Evolutionary conservation across 164 flowering plant species (phyloP), one percentile per base, ranked within the genome.

Genomic region (Tinospora cordifolia): DNA sequence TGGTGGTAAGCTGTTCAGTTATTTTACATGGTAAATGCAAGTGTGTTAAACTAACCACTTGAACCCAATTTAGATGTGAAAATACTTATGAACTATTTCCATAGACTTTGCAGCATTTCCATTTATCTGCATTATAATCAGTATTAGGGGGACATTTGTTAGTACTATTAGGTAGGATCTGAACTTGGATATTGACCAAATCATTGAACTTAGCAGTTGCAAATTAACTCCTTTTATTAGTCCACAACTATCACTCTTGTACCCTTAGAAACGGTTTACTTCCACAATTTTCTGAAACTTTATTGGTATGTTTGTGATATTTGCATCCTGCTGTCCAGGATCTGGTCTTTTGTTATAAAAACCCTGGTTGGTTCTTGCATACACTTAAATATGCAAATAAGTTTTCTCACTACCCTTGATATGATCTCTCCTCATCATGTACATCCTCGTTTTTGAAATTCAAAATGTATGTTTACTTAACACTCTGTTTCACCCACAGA

Each of bases 1-100:
- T 90, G 63, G 87, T 91, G 72, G 98, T 94, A 88, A 78, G 92
- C 57, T 62, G 57, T 26, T 47, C 26, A 25, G 22, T 36, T 24
- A 9, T 64, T 38, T 26, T 8, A 11, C 24, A n/a, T 54, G 10
- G 24, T 9, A 19, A 44, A 44, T 44, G 47, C 47, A 44, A 41
- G 11, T 10, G 10, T 10, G 13, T 44, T 21, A 17, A 17, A 54
- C 60, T 54, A n/a, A 54, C 60, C 24, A 54, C 19, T 24, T 54
- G 21, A 17, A 19, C 8, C 4, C 3, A 54, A n/a, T 7, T 22
- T 21, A 34, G 19, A 30, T 47, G 15, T 3, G 51, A 19, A 40
- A 66, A 62, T 62, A 30, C 30, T 14, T 34, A 19, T 6, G 36
- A 30, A 19, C 14, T 65, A 12, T 49, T 36, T 38, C 22, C 2